A percentile compares a stretch with the other conserved stretches of the same genome.
Evolutionary conservation across 1,139 yeast genomes (phyloP).

Genomic region (Suhomyces kunorum): DNA sequence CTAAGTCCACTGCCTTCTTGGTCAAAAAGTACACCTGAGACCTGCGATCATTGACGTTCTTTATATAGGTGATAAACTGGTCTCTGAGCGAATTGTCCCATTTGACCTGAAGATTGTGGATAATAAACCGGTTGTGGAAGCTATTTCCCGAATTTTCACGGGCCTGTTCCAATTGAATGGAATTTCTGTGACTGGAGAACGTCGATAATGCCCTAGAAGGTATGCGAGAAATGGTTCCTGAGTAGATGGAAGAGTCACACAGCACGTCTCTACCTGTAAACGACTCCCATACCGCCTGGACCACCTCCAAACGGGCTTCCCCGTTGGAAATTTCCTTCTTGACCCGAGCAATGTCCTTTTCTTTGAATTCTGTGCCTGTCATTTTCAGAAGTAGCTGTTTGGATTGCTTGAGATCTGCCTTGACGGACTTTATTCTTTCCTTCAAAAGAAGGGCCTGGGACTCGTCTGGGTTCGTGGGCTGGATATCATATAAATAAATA

Average conservation of each 20-base stretch:
- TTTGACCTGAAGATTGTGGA: constrained; percentile 73
- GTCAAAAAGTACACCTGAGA: constrained; percentile 64
- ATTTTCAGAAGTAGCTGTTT: constrained; percentile 19
- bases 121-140: constrained; percentile 75
- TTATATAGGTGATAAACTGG: constrained; percentile 61
- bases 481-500: constrained; percentile 45
- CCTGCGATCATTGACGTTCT: constrained; percentile 56
- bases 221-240: constrained; percentile 7
- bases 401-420: constrained; percentile 43
- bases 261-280: constrained; percentile 18
- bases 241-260: constrained; percentile 18
- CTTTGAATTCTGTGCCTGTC: constrained; percentile 12
- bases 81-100: constrained; percentile 77
- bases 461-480: constrained; percentile 45
- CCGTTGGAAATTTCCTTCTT: constrained; percentile 36
- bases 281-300: constrained; percentile 24
- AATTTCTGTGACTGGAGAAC: constrained; percentile 30
- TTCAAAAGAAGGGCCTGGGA: constrained; percentile 49
- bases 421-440: constrained; percentile 44
- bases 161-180: constrained; percentile 33
- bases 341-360: constrained; percentile 18
- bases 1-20: constrained; percentile 69
- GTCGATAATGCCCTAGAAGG: constrained; percentile 26
- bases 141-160: constrained; percentile 32
- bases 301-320: constrained; percentile 29